phyloP scores from a whole-genome alignment of 805 yeast genomes.

The Saccharomycopsis sp. region DNA sequence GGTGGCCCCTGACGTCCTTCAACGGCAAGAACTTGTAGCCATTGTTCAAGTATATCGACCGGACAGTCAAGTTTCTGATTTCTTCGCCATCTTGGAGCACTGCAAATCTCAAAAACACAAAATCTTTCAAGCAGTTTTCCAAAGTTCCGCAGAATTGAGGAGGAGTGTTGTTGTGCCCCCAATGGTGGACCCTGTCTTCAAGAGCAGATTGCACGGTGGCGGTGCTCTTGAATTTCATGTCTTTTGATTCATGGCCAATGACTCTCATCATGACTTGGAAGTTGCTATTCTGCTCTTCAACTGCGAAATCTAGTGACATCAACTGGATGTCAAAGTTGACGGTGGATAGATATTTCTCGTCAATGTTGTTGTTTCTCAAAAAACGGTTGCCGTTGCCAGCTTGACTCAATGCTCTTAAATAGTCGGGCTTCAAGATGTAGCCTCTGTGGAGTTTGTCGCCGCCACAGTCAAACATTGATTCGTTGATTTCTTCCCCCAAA shows the following conservation, averaged over 20 bases:
- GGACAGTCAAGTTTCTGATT: constrained; percentile 56
- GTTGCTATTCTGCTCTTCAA: constrained; percentile 34
- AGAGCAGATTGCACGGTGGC: background rate
- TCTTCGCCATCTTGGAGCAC: constrained; percentile 30
- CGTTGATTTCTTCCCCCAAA: constrained; percentile 78
- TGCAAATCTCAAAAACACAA: constrained; percentile 49
- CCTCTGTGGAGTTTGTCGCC: constrained; percentile 44
- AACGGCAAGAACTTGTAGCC: constrained; percentile 83
- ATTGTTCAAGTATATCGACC: constrained; percentile 51
- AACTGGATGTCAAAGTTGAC: constrained; percentile 33
- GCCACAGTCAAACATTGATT: constrained; percentile 55
- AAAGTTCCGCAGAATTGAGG: constrained; percentile 36
- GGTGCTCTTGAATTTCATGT: background rate
- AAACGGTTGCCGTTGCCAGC: constrained; percentile 21
- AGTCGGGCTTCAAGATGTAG: constrained; percentile 65
- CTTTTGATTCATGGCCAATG: constrained; percentile 11
- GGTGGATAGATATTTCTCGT: constrained; percentile 7
- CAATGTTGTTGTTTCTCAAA: constrained; percentile 15
- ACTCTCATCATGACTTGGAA: constrained; percentile 12
- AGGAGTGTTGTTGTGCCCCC: constrained; percentile 26
- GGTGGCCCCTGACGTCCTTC: constrained; percentile 74
- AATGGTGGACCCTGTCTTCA: background rate
- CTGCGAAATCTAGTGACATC: constrained; percentile 86
- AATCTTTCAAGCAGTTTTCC: constrained; percentile 31
- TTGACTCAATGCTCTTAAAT: constrained; percentile 24